Base-by-base conservation (phyloP, 441 rosid species). In the Brassica balearica region DNA sequence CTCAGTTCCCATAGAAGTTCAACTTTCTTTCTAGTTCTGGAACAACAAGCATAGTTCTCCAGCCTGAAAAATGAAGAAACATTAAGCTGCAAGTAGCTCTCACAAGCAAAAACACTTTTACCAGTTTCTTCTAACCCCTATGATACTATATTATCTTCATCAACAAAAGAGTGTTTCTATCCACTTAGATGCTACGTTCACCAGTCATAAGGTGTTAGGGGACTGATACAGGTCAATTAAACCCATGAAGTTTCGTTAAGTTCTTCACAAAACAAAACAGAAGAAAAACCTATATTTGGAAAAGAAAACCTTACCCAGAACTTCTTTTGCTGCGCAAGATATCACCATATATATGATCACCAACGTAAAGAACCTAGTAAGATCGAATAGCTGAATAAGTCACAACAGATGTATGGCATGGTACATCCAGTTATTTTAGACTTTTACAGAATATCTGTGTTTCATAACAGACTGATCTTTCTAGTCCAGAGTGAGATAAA, bases 1-100 rank as follows among this genome's bases (percentile, higher is more conserved):
- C 95, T 89, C 77, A 90, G 74, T 77, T 87, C 86, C 88, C 93
- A 93, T n/a, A 96, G 91, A 79, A 96, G 88, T 78, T 92, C 87
- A 65, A 8, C 29, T n/a, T 66, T 76, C 89, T 91, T 82, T 92
- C 97, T 77, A 96, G 96, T 88, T 96, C 99, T 56, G 99, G 97
- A 73, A 96, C 97, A 74, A 96, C 91, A 76, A 96, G 97, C 99
- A 94, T 94, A 32, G 99, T 96, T 74, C 98, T 93, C 97, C 99
- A 96, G 25, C 98, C 99, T 96, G 82, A 25, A 51, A 12, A 73
- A 65, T 58, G 36, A 38, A 51, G 7, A 72, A 51, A 43, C 8
- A 36, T 60, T 11, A 71, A 80, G 41, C 79, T 83, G 75, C 9
- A 71, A 62, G 77, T 53, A 14, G 59, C 36, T 63, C 66, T 22